Evolutionary conservation across 441 rosid genomes (phyloP).

Genomic region (Adansonia madagascariensis): DNA sequence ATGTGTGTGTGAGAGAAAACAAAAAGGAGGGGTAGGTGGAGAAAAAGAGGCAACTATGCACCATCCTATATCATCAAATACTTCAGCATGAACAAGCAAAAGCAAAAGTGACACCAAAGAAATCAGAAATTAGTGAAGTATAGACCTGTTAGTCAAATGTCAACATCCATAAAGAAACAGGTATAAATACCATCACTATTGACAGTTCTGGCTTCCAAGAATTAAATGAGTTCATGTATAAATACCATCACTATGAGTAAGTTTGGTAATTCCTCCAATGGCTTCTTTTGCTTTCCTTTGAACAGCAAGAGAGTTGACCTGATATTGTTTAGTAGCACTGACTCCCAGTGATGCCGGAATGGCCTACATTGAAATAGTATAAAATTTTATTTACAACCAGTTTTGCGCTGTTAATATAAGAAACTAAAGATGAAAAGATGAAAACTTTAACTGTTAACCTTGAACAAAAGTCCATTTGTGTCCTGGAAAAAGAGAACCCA

Average conservation of each 20-base stretch:
- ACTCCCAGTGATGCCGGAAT: conserved; percentile 95
- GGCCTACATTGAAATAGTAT: conserved; percentile 51
- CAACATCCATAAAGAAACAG: not conserved
- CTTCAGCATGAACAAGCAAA: not conserved
- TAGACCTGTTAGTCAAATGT: not conserved
- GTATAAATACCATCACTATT: not conserved
- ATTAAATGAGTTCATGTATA: not conserved
- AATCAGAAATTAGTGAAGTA: not conserved
- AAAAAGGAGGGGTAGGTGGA: not conserved
- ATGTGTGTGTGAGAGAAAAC: not conserved
- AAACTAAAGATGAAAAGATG: not conserved
- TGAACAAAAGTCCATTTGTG: conserved; percentile 95
- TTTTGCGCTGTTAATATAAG: not conserved
- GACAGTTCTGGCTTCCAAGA: not conserved
- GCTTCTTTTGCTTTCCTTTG: conserved; percentile 98
- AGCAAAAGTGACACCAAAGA: not conserved
- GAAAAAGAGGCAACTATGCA: conserved; percentile 8
- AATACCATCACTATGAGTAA: conserved; percentile 87
- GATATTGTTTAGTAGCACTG: conserved; percentile 76
- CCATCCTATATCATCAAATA: not conserved
- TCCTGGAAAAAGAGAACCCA: conserved; percentile 99
- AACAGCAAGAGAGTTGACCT: conserved; percentile 97
- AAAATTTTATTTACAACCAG: conserved; percentile 17
- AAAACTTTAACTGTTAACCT: conserved; percentile 50
- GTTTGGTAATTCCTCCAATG: conserved; percentile 92